phyloP scores from a whole-genome alignment of 306 rosid species.

The Arachis stenosperma region DNA sequence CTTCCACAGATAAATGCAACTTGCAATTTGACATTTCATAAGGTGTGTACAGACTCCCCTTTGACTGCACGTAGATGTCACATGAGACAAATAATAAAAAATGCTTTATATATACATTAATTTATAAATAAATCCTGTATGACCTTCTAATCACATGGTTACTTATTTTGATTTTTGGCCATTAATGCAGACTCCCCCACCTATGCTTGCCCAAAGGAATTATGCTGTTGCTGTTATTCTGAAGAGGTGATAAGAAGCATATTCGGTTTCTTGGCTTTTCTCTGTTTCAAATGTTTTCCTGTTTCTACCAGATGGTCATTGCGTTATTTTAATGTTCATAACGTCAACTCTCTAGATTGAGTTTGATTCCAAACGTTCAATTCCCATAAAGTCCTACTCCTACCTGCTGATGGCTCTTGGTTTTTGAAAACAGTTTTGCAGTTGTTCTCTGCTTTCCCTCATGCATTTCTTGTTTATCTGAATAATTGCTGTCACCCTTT shows the following conservation, averaged over 20 bases:
- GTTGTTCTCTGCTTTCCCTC: slow-evolving; percentile 17
- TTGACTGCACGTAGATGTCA: slow-evolving; percentile 23
- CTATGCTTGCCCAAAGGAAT: slow-evolving; percentile 67
- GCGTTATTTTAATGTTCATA: slow-evolving; percentile 20
- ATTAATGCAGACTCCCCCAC: slow-evolving; percentile 71
- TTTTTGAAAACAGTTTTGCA: slow-evolving; percentile 32
- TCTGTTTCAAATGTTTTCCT: slow-evolving; percentile 15
- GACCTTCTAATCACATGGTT: slow-evolving; percentile 28
- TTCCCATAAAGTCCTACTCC: slow-evolving; percentile 17
- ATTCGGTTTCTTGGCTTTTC: slow-evolving; percentile 15
- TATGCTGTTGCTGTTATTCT: slow-evolving; percentile 69
- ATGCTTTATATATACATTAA: slow-evolving; percentile 9
- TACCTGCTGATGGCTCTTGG: slow-evolving; percentile 24
- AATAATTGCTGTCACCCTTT: slow-evolving; percentile 37
- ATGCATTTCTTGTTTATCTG: slow-evolving; percentile 35
- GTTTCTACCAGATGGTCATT: slow-evolving; percentile 22
- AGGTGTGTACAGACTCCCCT: slow-evolving; percentile 51
- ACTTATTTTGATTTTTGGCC: slow-evolving; percentile 33
- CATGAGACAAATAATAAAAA: slow-evolving; percentile 18
- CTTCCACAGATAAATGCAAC: slow-evolving; percentile 79
- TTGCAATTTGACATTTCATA: slow-evolving; percentile 75
- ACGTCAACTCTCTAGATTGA: slow-evolving; percentile 11
- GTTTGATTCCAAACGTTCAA: slow-evolving; percentile 24
- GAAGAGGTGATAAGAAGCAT: slow-evolving; percentile 56
- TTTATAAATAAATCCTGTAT: background rate